phyloP scores from a whole-genome alignment of 179 eudicot genomes.

The Nepenthes alata region DNA sequence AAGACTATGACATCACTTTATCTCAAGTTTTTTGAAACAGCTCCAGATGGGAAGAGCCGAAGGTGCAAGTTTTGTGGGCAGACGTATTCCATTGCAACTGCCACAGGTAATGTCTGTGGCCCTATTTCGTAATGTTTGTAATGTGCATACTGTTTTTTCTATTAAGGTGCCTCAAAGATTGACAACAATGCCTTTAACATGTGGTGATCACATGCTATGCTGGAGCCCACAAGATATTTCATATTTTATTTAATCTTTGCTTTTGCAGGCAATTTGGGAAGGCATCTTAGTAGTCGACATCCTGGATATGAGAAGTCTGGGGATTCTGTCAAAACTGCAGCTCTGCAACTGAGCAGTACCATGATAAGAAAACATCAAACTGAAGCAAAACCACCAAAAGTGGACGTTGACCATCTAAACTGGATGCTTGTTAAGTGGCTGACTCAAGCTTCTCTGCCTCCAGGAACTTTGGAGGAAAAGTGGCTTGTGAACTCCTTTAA shows the following conservation, averaged over 20 bases:
- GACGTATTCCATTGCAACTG: slow-evolving; percentile 82
- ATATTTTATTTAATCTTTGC: background rate
- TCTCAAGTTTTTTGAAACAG: slow-evolving; percentile 72
- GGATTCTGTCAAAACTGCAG: slow-evolving; percentile 28
- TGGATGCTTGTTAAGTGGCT: slow-evolving; percentile 84
- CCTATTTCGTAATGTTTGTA: background rate
- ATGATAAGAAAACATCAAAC: slow-evolving; percentile 39
- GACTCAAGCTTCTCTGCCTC: slow-evolving; percentile 52
- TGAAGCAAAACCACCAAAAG: slow-evolving; percentile 38
- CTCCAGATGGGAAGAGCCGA: slow-evolving; percentile 67
- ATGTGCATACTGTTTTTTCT: background rate
- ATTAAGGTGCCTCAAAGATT: too few relatives aligned
- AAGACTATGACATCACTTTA: slow-evolving; percentile 80
- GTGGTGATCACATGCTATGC: background rate
- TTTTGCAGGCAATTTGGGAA: slow-evolving; percentile 69
- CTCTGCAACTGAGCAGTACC: slow-evolving; percentile 25
- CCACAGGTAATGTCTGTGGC: slow-evolving; percentile 50
- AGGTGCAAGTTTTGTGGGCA: slow-evolving; percentile 88
- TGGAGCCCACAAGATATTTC: background rate
- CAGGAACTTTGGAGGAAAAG: slow-evolving; percentile 50
- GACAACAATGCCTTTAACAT: too few relatives aligned
- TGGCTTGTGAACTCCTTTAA: slow-evolving; percentile 61
- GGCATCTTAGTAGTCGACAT: slow-evolving; percentile 83
- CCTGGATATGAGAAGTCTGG: slow-evolving; percentile 71
- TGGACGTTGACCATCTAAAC: slow-evolving; percentile 66